Percentiles rank a stretch among this genome's conserved stretches.
Evolutionary conservation across 2,329 filamentous ascomycete species (phyloP).

Genomic region (Didymosphaeria variabile): DNA sequence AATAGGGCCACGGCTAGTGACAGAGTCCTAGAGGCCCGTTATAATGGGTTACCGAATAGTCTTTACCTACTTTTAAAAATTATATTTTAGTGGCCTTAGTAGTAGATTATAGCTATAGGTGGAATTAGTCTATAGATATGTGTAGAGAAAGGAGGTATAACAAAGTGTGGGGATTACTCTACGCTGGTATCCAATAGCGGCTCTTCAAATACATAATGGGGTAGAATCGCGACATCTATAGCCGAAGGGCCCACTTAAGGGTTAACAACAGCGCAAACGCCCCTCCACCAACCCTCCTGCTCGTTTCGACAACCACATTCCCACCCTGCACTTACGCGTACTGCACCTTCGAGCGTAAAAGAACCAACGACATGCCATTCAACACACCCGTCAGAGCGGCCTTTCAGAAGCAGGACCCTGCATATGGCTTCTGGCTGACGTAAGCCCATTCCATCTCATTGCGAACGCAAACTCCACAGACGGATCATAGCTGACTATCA

Average conservation of each 20-base stretch:
- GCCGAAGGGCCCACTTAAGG: neutral
- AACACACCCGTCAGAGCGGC: neutral
- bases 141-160: no score
- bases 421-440: constrained; percentile 7
- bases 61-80: no score
- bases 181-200: no score
- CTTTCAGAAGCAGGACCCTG: constrained; percentile 4
- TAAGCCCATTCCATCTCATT: neutral
- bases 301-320: neutral
- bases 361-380: neutral
- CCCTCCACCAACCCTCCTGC: neutral
- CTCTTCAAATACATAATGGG: no score
- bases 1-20: no score
- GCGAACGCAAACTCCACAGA: neutral
- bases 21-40: no score
- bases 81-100: no score
- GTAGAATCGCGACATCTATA: neutral
- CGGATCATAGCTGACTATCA: neutral
- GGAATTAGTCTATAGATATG: no score
- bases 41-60: no score
- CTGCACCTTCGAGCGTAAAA: neutral
- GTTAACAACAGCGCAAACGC: neutral
- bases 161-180: no score
- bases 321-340: neutral
- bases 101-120: no score